Conservation (phyloP, 768 basidiomycete species). For the Mycena alexandri region DNA sequence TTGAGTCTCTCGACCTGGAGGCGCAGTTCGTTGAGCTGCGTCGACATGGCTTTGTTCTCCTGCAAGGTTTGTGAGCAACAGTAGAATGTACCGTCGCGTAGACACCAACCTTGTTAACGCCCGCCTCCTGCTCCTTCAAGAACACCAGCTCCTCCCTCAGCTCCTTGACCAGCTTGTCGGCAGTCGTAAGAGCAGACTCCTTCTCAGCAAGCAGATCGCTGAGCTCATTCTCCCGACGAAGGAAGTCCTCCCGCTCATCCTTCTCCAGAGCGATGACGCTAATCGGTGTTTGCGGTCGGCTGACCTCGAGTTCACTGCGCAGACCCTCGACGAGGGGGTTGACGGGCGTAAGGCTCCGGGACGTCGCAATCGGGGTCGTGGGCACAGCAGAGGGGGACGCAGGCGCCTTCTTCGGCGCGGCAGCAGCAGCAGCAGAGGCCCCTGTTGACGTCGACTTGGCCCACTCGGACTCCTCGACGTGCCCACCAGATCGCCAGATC, state of each 20-base stretch:
- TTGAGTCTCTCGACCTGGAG: slow-evolving; percentile 92
- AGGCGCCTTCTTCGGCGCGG: slow-evolving; percentile 72
- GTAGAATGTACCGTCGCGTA: background rate
- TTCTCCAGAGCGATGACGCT: slow-evolving; percentile 89
- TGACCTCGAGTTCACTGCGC: slow-evolving; percentile 74
- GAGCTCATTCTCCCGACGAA: slow-evolving; percentile 96
- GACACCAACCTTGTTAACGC: slow-evolving; percentile 73
- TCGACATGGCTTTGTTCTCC: slow-evolving; percentile 96
- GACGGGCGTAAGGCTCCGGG: slow-evolving; percentile 77
- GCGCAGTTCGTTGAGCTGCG: slow-evolving; percentile 92
- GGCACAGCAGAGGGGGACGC: slow-evolving; percentile 74
- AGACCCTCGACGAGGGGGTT: slow-evolving; percentile 81
- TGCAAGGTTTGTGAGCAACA: slow-evolving; percentile 45
- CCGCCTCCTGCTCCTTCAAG: slow-evolving; percentile 91
- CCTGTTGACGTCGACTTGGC: slow-evolving; percentile 62
- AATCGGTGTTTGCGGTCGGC: slow-evolving; percentile 93
- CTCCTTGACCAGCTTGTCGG: slow-evolving; percentile 90
- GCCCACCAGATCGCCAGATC: slow-evolving; percentile 89
- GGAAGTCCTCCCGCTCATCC: slow-evolving; percentile 97
- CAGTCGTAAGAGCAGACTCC: slow-evolving; percentile 83
- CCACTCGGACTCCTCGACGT: slow-evolving; percentile 89
- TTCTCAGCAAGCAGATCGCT: slow-evolving; percentile 93
- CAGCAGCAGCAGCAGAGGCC: slow-evolving; percentile 61
- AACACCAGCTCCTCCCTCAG: slow-evolving; percentile 89
- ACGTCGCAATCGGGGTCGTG: slow-evolving; percentile 49